Percentiles rank a stretch among this genome's conserved stretches.
Evolutionary conservation across 2,329 filamentous ascomycete genomes (phyloP).

Genomic region (Penicillium occitanis): DNA sequence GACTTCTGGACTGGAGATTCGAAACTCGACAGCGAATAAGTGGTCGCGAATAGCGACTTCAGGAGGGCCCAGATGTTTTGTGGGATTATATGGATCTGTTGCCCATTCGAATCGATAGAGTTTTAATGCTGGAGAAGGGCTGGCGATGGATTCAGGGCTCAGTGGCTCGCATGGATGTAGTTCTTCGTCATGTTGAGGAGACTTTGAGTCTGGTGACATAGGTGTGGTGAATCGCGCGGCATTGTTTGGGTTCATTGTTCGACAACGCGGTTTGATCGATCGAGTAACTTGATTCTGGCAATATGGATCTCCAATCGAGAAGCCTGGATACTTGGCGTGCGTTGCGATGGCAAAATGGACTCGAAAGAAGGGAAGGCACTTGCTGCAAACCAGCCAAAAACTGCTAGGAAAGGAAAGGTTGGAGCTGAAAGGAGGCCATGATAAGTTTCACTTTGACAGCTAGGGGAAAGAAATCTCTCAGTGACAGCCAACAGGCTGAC

Average conservation of each 20-base stretch:
- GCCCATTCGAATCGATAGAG: conserved; percentile 5
- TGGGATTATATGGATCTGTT: not conserved
- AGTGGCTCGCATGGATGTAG: not conserved
- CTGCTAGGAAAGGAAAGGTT: not conserved
- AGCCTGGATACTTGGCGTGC: not conserved
- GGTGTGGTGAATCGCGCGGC: not conserved
- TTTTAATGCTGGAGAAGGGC: not conserved
- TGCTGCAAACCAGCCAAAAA: not conserved
- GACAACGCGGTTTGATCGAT: not conserved
- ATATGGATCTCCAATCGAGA: not conserved
- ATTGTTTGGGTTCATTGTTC: not conserved
- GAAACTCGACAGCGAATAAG: conserved; percentile 13
- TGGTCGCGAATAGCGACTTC: not conserved
- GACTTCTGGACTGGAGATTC: not conserved
- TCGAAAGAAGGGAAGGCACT: not conserved
- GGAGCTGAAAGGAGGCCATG: not conserved
- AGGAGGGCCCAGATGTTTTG: not conserved
- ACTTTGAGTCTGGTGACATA: not conserved
- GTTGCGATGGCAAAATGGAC: not conserved
- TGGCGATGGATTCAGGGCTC: not conserved
- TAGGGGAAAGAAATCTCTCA: not conserved
- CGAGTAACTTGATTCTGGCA: not conserved
- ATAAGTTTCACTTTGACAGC: not conserved
- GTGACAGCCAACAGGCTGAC: not conserved
- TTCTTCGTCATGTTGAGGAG: not conserved